Percentiles rank a stretch among this genome's conserved stretches.
Conservation (phyloP, 129 eudicot species). For the Chrysanthemum seticuspe region DNA sequence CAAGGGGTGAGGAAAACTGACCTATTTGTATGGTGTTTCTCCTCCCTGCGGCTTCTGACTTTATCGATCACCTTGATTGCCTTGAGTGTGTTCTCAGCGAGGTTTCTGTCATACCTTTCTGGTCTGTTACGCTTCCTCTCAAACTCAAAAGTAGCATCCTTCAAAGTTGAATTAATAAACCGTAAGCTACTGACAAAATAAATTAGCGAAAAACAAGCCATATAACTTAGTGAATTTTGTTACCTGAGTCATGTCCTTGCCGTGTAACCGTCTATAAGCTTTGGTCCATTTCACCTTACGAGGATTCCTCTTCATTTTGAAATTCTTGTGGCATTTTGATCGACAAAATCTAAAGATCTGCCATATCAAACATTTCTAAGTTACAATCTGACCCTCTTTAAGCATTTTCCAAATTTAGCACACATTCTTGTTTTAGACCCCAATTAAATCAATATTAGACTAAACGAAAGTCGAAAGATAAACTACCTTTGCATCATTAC, state of each 20-base stretch:
- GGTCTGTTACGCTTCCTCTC: constrained; percentile 98
- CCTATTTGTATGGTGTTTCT: constrained; percentile 56
- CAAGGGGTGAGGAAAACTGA: background rate
- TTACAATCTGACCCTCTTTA: background rate
- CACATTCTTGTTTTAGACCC: no score
- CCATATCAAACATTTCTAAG: background rate
- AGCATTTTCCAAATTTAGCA: no score
- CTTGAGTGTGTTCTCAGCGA: constrained; percentile 68
- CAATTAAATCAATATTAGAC: background rate
- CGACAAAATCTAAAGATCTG: constrained; percentile 92
- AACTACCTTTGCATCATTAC: constrained; percentile 85
- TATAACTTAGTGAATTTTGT: background rate
- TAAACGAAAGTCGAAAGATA: background rate
- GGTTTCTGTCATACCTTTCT: constrained; percentile 88
- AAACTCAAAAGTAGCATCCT: constrained; percentile 95
- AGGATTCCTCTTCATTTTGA: constrained; percentile 98
- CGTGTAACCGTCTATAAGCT: constrained; percentile 85
- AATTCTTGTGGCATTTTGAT: constrained; percentile 96
- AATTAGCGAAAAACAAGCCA: no score
- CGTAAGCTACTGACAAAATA: background rate
- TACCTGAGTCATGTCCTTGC: constrained; percentile 99
- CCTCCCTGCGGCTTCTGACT: constrained; percentile 54
- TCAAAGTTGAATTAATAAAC: background rate
- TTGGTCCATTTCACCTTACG: constrained; percentile 96
- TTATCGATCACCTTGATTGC: constrained; percentile 71